Base-by-base conservation (phyloP, 2,329 filamentous ascomycete species). In the Coniella lustricola region DNA sequence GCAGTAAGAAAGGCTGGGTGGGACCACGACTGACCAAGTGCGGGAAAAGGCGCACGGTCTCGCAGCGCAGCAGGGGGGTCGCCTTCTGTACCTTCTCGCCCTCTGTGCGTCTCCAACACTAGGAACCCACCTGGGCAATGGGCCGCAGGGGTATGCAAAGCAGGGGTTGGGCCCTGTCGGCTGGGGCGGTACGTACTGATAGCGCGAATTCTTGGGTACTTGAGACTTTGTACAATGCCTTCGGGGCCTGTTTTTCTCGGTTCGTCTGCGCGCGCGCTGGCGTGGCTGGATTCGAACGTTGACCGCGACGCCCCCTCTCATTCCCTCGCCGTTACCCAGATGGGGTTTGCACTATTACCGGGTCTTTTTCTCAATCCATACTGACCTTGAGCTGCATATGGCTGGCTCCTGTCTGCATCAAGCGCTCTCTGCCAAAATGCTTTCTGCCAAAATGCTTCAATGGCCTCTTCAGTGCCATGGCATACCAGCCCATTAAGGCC, bases 41-140 rank as follows among this genome's bases (percentile, higher is more conserved):
- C 33, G 37, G 36, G 31, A 35, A 41, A 37, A 45, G 16, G 31
- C 39, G 39, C 39, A 42, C 39, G 39, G 39, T 42, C 39, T 42
- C 39, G 25, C 22, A n/a, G 38, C 20, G 38, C 21, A 40, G 38
- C 21, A 40, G 38, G 25, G 25, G 38, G 38, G 20, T n/a, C n/a
- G n/a, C 34, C 16, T 17, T 36, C 34, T 36, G 2, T n/a, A 12
- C 16, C 34, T 36, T 36, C 16, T 36, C 34, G n/a, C 34, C 16
- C 34, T 16, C 14, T 16, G 13, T 9, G 34, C 13, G 13, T 16
- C 34, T 16, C 34, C 34, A 36, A 16, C 34, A n/a, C 33, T 16
- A 29, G 34, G 34, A 36, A 36, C 18, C 36, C 36, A 38, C 36
- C 16, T 38, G 36, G 36, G 17, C 36, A 21, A 38, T 42, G 29